Conservation (phyloP, 129 eudicot genomes). For the Flaveria brownii region DNA sequence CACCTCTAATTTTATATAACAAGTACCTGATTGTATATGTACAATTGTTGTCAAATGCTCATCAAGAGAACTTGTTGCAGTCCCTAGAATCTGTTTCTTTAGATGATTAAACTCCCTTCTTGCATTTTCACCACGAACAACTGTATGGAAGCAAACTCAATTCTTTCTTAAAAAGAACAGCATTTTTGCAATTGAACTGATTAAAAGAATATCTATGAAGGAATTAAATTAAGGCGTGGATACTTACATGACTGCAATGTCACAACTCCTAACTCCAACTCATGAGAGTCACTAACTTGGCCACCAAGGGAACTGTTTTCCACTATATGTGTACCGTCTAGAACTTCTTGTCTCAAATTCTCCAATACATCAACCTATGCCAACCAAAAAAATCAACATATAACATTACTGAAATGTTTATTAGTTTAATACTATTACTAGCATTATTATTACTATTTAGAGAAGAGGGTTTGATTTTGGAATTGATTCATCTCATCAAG, state of each 20-base stretch:
- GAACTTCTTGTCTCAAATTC: conserved; percentile 57
- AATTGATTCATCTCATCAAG: not conserved
- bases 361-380: conserved; percentile 71
- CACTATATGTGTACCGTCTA: conserved; percentile 69
- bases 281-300: conserved; percentile 57
- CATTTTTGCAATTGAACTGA: conserved; percentile 1
- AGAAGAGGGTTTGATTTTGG: not conserved
- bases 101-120: conserved; percentile 52
- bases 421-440: not conserved
- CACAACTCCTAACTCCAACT: conserved; percentile 52
- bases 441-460: not conserved
- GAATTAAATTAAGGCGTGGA: not conserved
- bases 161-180: not conserved
- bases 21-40: conserved; percentile 72
- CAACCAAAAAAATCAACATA: conserved; percentile 8
- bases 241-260: conserved; percentile 82
- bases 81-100: conserved; percentile 38
- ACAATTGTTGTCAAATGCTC: conserved; percentile 62
- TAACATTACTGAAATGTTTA: not conserved
- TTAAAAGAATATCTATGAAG: not conserved
- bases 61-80: conserved; percentile 45
- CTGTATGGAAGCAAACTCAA: conserved; percentile 42
- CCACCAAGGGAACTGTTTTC: conserved; percentile 63
- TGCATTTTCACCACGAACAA: conserved; percentile 81
- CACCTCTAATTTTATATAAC: conserved; percentile 9